These are phyloP conservation scores for Erodium trifolium DNA, from an alignment of 441 rosid genomes.

Conservation along the genomic window DNA sequence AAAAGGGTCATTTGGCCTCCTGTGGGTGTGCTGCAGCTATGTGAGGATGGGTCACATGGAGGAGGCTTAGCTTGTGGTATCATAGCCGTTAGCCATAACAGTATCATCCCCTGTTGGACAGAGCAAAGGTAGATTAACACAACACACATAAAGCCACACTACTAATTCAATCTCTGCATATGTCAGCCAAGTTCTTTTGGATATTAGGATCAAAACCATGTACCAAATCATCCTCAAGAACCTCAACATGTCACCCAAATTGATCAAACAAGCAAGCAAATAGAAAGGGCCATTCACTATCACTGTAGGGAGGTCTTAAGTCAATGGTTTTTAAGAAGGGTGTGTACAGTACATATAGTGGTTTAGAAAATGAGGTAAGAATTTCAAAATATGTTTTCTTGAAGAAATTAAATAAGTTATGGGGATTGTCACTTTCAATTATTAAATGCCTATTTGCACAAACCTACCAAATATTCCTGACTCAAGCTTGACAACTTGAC, in stretches of 20 bases:
- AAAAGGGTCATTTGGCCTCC: conserved; percentile 47
- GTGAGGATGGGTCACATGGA: conserved; percentile 27
- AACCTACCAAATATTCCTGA: conserved; percentile 7
- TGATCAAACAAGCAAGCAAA: not conserved
- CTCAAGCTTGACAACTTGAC: conserved; percentile 4
- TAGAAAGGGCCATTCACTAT: not conserved
- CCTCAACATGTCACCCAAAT: not conserved
- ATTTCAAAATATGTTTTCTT: not conserved
- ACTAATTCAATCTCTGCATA: not conserved
- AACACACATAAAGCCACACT: not conserved
- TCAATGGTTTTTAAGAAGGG: not conserved
- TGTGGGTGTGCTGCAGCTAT: conserved; percentile 42
- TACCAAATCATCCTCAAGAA: not conserved
- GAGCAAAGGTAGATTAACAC: not conserved
- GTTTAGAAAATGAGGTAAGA: not conserved
- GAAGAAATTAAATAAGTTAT: not conserved
- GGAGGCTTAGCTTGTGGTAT: conserved; percentile 56
- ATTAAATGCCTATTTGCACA: conserved; percentile 4
- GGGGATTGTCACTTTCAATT: conserved; percentile 7
- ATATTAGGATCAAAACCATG: too few species aligned
- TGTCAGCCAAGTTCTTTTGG: not conserved
- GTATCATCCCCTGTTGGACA: conserved; percentile 48
- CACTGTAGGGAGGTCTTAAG: not conserved
- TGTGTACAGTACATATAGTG: not conserved
- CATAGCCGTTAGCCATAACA: conserved; percentile 73